Base-by-base conservation (phyloP, 345 rosid species). In the Bruguiera sexangula region DNA sequence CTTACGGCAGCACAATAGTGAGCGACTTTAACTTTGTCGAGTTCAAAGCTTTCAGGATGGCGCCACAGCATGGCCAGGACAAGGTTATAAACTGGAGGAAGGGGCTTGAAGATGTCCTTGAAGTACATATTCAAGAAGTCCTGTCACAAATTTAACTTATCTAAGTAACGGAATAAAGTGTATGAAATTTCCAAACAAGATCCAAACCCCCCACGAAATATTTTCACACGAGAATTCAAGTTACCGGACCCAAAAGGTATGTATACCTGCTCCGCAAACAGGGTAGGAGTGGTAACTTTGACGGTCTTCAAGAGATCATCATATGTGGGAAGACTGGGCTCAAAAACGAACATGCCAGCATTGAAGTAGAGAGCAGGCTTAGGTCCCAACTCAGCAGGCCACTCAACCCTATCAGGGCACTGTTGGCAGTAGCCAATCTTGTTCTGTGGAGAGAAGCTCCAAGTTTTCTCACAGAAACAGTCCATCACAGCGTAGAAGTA, bases 1-100 rank as follows among this genome's bases (percentile, higher is more conserved):
- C 92, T 91, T 69, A 93, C 98, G 53, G 92, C 96, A 21, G 91
- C 95, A 69, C 96, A 90, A 71, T 88, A 90, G 70, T 91, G 96
- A 55, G 78, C 92, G 60, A 83, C 97, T 66, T 84, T 87, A 52
- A 84, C 85, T 59, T 82, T 75, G 58, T 85, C 84, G 27, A 88
- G 85, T 75, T 87, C 79, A 37, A 88, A 88, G 24, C 87, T 87
- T 72, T 87, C 88, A 0, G 89, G 91, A 69, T 88, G 97, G 70
- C 88, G 95, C 92, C 97, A 91, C 60, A 91, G 64, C 92, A 87
- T 84, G 56, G 95, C 94, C 26, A 88, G 76, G 61, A 87, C 87
- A 58, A 87, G 81, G 80, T 88, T 88, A 85, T 91, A 87, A 8
- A 52, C 80, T 2, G 76, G 63, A 68, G 96, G 87, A 60, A 91